Evolutionary conservation across 129 eudicot genomes (phyloP), one percentile per base, ranked within the genome.

Genomic region (Helichrysum umbraculigerum): DNA sequence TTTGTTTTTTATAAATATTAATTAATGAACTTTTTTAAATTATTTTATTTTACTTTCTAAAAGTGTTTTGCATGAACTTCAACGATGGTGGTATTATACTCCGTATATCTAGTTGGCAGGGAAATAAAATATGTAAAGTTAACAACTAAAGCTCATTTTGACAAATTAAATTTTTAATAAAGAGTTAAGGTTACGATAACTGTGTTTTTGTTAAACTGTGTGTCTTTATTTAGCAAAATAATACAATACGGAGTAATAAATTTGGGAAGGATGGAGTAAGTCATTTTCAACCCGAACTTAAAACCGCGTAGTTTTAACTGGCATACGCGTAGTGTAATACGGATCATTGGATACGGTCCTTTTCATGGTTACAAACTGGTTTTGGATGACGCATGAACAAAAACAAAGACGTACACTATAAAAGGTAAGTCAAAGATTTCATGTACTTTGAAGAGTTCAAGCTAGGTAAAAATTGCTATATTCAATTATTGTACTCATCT

Each of bases 251-350:
- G 4, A 4, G 34, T 32, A 32, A 32, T 39, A 12, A 12, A 12
- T 44, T 4, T 70, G 28, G 28, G 12, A 51, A 30, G 8, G 14
- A 71, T 3, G n/a, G 0, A 7, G 2, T 17, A 7, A 0, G 20
- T 58, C 39, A 7, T 22, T 60, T 20, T 59, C 44, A 22, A 35
- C 35, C 28, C 57, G 14, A 59, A 12, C 67, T 37, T 73, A 20
- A 58, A 72, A 21, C 39, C 78, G 78, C 69, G 69, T 73, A 21
- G 14, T 60, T 60, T 3, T 41, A 73, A 73, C 78, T 73, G 15
- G 59, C 10, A 73, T 58, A 73, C 69, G 78, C 69, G 69, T 59
- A 37, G 68, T 6, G 12, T 72, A 54, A 52, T 15, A 71, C 51
- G 52, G 21, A n/a, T 54, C n/a, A 16, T 12, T 2, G 17, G 34